These are phyloP conservation scores for Penicillium sp. DNA, from an alignment of 2,329 filamentous ascomycete genomes.

Conservation along the genomic window DNA sequence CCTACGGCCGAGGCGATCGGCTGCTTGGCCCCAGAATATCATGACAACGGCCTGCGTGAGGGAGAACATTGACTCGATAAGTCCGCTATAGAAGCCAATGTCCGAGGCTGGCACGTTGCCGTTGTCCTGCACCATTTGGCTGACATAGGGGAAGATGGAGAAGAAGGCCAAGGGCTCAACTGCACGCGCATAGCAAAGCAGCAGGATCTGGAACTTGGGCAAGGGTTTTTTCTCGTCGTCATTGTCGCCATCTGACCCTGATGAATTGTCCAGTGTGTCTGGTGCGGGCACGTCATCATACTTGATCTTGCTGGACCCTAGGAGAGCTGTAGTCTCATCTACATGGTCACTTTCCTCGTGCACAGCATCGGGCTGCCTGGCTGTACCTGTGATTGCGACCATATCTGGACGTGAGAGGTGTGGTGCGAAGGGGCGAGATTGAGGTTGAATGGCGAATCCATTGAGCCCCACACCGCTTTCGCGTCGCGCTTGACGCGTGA, in stretches of 20 bases:
- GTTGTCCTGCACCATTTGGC: slow-evolving; percentile 70
- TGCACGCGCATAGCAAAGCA: slow-evolving; percentile 71
- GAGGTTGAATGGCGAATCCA: not conserved
- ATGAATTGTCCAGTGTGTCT: not conserved
- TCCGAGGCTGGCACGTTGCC: slow-evolving; percentile 63
- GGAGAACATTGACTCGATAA: slow-evolving; percentile 71
- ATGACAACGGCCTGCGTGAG: slow-evolving; percentile 75
- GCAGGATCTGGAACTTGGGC: slow-evolving; percentile 64
- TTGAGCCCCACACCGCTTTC: not conserved
- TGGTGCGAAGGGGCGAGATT: not conserved
- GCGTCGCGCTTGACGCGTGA: not conserved
- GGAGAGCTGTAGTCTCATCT: slow-evolving; percentile 21
- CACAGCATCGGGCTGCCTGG: not conserved
- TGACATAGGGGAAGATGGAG: slow-evolving; percentile 77
- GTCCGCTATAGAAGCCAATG: slow-evolving; percentile 75
- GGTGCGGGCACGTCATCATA: not conserved
- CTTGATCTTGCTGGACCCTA: slow-evolving; percentile 4
- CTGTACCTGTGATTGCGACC: not conserved
- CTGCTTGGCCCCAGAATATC: slow-evolving; percentile 68
- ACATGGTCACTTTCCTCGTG: slow-evolving; percentile 1
- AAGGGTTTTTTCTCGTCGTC: slow-evolving; percentile 51
- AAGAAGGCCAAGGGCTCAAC: slow-evolving; percentile 82
- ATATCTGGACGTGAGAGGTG: not conserved
- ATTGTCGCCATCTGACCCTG: not conserved
- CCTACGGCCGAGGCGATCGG: slow-evolving; percentile 69